Conservation (phyloP, 441 rosid species). For the Hura crepitans region DNA sequence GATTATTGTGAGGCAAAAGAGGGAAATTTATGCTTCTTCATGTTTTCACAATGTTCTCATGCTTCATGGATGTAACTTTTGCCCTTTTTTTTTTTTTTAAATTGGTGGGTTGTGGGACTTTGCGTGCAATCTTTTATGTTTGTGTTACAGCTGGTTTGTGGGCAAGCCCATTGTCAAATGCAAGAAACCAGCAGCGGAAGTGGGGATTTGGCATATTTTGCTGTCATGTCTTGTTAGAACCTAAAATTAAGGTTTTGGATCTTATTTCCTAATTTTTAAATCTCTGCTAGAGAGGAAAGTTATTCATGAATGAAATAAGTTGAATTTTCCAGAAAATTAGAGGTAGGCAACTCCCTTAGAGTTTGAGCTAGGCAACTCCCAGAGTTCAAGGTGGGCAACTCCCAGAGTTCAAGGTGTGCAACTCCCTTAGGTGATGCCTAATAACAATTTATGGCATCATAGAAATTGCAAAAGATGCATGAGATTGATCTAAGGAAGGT, state of each 20-base stretch:
- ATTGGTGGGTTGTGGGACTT: not conserved
- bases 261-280: no score
- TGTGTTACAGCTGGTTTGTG: not conserved
- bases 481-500: not conserved
- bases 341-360: no score
- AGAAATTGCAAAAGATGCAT: not conserved
- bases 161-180: not conserved
- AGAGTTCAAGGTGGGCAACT: no score
- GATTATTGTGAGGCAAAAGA: not conserved
- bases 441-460: not conserved
- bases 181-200: no score
- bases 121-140: not conserved
- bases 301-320: no score
- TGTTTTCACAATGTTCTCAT: not conserved
- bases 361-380: no score
- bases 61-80: not conserved
- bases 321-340: no score
- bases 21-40: not conserved
- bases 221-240: no score
- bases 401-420: no score
- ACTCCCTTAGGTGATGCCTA: conserved; percentile 10
- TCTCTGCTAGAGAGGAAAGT: no score
- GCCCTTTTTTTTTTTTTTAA: not conserved
- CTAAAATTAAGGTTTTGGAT: no score
- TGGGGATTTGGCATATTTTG: no score